Evolutionary conservation across 2,329 filamentous ascomycete species (phyloP), one percentile per base, ranked within the genome.

Genomic region (Colletotrichum tanaceti): DNA sequence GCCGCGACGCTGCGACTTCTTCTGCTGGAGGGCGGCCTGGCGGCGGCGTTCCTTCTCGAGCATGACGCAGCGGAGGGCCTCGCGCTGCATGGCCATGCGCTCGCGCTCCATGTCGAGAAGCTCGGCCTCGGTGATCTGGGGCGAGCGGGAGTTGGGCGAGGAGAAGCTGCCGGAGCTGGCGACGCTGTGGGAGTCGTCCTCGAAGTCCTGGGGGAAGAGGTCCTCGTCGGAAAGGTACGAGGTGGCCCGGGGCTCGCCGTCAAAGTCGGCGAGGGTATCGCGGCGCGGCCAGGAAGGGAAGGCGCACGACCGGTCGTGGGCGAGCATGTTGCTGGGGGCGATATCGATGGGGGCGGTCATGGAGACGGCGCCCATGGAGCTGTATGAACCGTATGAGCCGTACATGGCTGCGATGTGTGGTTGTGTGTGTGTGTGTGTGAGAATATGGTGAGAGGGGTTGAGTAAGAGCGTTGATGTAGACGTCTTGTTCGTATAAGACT

Each of bases 181-280:
- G 59, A 84, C 77, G 77, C 82, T 85, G 77, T 77, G 80, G 69
- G 78, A 73, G 73, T 87, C 83, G 73, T 87, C 84, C 72, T 86
- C 84, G 64, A 84, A 82, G 72, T 84, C 82, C 75, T 81, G 78
- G 65, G 85, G 82, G 77, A 87, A 85, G 63, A 90, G 84, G 73
- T 90, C 88, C 78, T 90, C 88, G 80, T 90, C 88, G 49, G 87
- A 89, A 71, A 90, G 82, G 77, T 84, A 88, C 0, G 86, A 86
- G 3, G 85, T 84, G 20, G 86, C 83, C 68, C 83, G 82, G 54
- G 71, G 58, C 72, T 81, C 77, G 62, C 75, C 74, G 72, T 80
- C 76, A 62, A 78, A 78, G 71, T 82, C 80, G 59, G 80, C 80
- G 69, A 89, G 82, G 46, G 85, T 86, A 18, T 82, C 80, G 49